A percentile compares a stretch with the other conserved stretches of the same genome.
Conservation (phyloP, 331 rosid genomes). For the Spiraea crenata region DNA sequence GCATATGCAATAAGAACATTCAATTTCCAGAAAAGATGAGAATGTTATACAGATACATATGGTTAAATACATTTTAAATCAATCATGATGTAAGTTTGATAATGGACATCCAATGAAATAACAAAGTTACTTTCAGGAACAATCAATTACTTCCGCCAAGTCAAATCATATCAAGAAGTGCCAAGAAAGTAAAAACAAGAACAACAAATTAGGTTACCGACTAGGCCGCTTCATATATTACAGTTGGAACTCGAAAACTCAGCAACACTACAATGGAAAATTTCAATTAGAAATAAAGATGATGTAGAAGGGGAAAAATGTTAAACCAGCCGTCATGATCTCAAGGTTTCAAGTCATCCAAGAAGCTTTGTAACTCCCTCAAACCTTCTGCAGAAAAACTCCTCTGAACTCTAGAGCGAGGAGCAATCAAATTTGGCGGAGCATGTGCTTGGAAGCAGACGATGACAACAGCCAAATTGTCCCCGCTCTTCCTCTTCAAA, state of each 20-base stretch:
- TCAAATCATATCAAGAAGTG: neutral
- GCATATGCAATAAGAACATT: constrained; percentile 57
- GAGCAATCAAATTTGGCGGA: constrained; percentile 73
- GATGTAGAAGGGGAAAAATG: neutral
- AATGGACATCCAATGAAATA: neutral
- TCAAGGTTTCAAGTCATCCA: constrained; percentile 61
- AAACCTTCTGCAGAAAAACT: constrained; percentile 86
- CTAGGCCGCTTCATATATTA: constrained; percentile 65
- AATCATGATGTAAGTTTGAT: too few species aligned
- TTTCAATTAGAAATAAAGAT: constrained; percentile 24
- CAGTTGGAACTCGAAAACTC: constrained; percentile 55
- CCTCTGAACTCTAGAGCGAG: constrained; percentile 66
- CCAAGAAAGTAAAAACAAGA: neutral
- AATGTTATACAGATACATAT: neutral
- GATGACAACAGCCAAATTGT: constrained; percentile 71
- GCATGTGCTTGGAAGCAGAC: constrained; percentile 75
- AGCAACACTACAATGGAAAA: constrained; percentile 46
- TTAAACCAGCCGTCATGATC: constrained; percentile 14
- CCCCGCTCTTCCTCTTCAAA: constrained; percentile 84
- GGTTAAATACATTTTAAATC: neutral
- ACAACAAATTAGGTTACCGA: constrained; percentile 35
- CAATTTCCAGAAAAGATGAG: constrained; percentile 65
- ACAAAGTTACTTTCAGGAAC: neutral
- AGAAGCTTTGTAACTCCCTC: constrained; percentile 75
- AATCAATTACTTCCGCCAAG: neutral